Evolutionary conservation across 495 filamentous ascomycete genomes (phyloP).

Genomic region (Penicillium lagena): DNA sequence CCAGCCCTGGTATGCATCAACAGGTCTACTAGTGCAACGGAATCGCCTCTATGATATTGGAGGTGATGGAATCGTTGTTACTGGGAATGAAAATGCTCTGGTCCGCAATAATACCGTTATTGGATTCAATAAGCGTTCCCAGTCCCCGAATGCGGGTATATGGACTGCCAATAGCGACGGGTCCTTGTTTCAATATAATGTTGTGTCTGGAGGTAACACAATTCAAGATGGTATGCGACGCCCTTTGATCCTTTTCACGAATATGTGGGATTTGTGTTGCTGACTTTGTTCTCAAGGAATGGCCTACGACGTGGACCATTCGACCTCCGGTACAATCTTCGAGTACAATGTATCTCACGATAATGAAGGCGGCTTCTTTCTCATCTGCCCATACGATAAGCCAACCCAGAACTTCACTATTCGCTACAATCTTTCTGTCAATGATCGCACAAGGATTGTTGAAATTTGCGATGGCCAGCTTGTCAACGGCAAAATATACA

Average conservation of each 20-base stretch:
- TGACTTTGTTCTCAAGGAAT: not conserved
- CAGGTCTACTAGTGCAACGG: not conserved
- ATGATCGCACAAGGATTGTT: not conserved
- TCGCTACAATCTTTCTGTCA: not conserved
- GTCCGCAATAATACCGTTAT: not conserved
- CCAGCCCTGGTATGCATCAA: not conserved
- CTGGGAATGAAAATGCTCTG: not conserved
- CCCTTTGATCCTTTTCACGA: not conserved
- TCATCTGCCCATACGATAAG: not conserved
- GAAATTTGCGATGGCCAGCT: not conserved
- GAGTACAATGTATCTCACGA: not conserved
- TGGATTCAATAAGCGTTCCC: too few species aligned
- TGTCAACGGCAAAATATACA: not conserved
- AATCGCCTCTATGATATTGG: conserved; percentile 1
- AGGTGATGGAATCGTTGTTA: not conserved
- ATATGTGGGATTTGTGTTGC: too few species aligned
- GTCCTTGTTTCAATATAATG: not conserved
- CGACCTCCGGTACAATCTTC: not conserved
- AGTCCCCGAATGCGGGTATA: not conserved
- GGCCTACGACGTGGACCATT: not conserved
- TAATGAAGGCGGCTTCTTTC: not conserved
- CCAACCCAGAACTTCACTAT: not conserved
- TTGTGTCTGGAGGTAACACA: not conserved
- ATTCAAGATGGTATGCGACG: not conserved
- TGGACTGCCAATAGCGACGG: not conserved